Base-by-base conservation (phyloP, 352 stramenopile genomes). In the Pythium biforme region DNA sequence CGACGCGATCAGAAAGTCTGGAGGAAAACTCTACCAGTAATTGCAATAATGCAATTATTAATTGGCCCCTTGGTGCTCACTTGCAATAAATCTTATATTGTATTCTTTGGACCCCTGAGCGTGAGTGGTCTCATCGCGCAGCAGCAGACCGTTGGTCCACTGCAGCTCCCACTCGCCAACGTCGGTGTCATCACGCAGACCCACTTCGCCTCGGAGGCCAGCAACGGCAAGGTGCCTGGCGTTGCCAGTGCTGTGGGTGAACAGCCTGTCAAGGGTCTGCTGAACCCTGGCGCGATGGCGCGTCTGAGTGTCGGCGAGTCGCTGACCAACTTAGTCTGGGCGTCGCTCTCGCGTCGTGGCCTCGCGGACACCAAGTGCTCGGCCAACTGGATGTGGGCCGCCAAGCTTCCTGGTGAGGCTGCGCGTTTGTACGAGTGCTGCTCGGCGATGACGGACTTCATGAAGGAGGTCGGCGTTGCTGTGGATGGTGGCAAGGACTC, bases 311-410 rank as follows among this genome's bases (percentile, higher is more conserved):
- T 99, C 14, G 97, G 94, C 23, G 98, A 99, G 74, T 93, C 97
- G 45, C 86, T 99, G 51, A 99, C 97, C 3, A 99, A 99, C 83
- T 76, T 99, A 41, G 96, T 99, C 66, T 99, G 95, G 90, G 98
- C 97, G 0, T 91, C 86, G 59, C 78, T 95, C 14, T 70, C 73
- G 6, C 88, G 96, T 66, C 96, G 91, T 26, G 89, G 85, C 11
- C 86, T 99, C 19, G 78, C 94, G 27, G 96, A 99, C 74, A 96
- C 98, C 77, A 99, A 99, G 81, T 96, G 94, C 53, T 98, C 92
- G 66, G 96, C 93, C 41, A 99, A 99, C 82, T 99, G 97, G 97
- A 99, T 99, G 97, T 99, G 98, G 84, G 97, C 98, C 6, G 97
- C 97, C 29, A 99, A 99, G 82, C 88, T 99, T 23, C 86, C 91